These are phyloP conservation scores for Amauroascus niger DNA, from an alignment of 2,329 filamentous ascomycete genomes.

Conservation along the genomic window DNA sequence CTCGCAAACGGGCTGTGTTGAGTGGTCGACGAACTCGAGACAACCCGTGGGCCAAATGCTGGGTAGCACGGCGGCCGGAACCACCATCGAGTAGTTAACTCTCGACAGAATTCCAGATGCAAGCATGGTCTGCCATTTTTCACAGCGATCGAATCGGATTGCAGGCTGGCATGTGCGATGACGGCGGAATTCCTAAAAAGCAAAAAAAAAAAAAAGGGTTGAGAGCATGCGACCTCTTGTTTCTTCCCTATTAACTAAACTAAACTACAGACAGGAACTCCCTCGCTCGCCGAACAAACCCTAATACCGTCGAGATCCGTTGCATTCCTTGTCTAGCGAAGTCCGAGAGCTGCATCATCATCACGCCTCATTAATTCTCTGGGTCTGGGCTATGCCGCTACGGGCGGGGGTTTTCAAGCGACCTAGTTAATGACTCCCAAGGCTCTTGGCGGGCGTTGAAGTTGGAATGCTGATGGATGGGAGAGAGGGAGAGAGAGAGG, in stretches of 20 bases:
- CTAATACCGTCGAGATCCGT: background rate
- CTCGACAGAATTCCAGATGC: too few species aligned
- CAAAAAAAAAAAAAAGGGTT: background rate
- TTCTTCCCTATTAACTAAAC: background rate
- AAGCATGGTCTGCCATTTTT: constrained; percentile 1
- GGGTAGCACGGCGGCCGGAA: background rate
- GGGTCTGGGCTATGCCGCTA: background rate
- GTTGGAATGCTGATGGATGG: background rate
- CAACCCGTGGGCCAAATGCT: too few species aligned
- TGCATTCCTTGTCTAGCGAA: background rate
- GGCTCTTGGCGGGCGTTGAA: constrained; percentile 2
- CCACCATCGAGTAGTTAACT: too few species aligned
- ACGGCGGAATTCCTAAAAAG: background rate
- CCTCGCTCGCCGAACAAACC: background rate
- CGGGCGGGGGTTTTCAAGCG: constrained; percentile 1
- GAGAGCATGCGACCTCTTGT: constrained; percentile 10
- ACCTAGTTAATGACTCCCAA: background rate
- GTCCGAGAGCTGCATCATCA: background rate
- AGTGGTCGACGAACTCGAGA: too few species aligned
- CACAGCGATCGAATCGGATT: constrained; percentile 5
- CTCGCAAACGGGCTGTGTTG: background rate
- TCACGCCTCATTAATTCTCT: background rate
- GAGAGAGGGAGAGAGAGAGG: too few species aligned
- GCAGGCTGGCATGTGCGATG: background rate
- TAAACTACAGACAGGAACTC: background rate